A percentile compares a stretch with the other conserved stretches of the same genome.
These are phyloP conservation scores for Pythium folliculosum DNA, from an alignment of 352 stramenopile species.

Conservation along the genomic window DNA sequence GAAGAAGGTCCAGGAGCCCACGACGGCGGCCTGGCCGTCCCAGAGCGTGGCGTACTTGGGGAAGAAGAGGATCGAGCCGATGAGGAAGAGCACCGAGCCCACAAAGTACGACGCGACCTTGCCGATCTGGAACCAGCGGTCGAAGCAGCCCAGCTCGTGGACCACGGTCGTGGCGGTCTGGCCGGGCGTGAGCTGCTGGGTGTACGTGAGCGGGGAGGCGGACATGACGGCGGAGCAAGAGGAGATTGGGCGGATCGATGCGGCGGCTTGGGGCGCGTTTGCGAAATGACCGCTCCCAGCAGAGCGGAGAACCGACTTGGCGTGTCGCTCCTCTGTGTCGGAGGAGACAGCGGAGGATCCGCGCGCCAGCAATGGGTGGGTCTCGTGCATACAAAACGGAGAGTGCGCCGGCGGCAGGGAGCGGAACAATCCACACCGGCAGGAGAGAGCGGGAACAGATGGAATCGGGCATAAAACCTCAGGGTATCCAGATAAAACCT, in stretches of 20 bases:
- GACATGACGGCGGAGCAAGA: slow-evolving; percentile 5
- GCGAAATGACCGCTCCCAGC: slow-evolving; percentile 16
- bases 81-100: slow-evolving; percentile 70
- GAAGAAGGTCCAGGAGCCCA: slow-evolving; percentile 71
- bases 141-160: slow-evolving; percentile 29
- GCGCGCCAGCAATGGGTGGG: slow-evolving; percentile 22
- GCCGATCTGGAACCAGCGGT: slow-evolving; percentile 55
- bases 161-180: slow-evolving; percentile 12
- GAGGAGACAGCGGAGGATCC: neutral
- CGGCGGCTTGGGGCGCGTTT: slow-evolving; percentile 17
- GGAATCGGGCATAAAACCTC: slow-evolving; percentile 11
- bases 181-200: slow-evolving; percentile 31
- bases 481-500: neutral
- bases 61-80: slow-evolving; percentile 84
- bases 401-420: slow-evolving; percentile 8
- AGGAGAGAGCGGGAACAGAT: slow-evolving; percentile 9
- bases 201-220: slow-evolving; percentile 32
- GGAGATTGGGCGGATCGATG: slow-evolving; percentile 11
- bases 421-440: neutral
- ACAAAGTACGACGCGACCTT: slow-evolving; percentile 59
- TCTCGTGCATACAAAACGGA: slow-evolving; percentile 26
- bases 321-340: slow-evolving; percentile 18
- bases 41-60: slow-evolving; percentile 67
- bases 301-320: neutral
- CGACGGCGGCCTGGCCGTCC: slow-evolving; percentile 58